Percentiles rank a stretch among this genome's conserved stretches.
Conservation (phyloP, 257 asterid genomes). For the Solanum dulcamara region DNA sequence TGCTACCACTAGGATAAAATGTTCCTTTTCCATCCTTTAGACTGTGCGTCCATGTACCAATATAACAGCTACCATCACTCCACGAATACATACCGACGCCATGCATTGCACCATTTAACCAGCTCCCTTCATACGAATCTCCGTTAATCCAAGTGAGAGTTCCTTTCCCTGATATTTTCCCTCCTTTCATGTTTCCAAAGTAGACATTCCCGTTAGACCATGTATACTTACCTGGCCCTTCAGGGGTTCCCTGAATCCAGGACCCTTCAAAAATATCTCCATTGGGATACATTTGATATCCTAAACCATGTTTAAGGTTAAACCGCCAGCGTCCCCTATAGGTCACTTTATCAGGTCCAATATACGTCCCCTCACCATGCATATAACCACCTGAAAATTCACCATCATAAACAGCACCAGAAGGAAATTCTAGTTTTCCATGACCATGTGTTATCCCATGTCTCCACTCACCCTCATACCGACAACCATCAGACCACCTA, state of each 20-base stretch:
- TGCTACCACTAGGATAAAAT: constrained; percentile 75
- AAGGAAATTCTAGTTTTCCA: constrained; percentile 70
- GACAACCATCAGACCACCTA: constrained; percentile 84
- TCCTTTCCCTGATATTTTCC: constrained; percentile 88
- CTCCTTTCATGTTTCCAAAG: constrained; percentile 77
- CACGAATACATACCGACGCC: constrained; percentile 86
- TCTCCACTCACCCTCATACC: constrained; percentile 90
- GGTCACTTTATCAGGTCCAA: constrained; percentile 28
- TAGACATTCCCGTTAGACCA: constrained; percentile 86
- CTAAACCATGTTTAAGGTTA: constrained; percentile 87
- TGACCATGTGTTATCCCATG: constrained; percentile 80
- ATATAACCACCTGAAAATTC: constrained; percentile 85
- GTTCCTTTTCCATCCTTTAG: constrained; percentile 93
- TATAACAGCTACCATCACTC: constrained; percentile 71
- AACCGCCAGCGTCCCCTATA: constrained; percentile 83
- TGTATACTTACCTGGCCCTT: constrained; percentile 88
- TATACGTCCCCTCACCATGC: constrained; percentile 67
- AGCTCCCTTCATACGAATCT: constrained; percentile 75
- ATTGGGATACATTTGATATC: constrained; percentile 66
- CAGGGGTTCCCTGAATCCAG: constrained; percentile 88
- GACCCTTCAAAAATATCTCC: constrained; percentile 83
- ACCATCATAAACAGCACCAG: constrained; percentile 83
- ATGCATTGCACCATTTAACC: constrained; percentile 79
- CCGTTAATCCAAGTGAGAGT: constrained; percentile 88
- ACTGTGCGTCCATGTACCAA: constrained; percentile 89